Conservation (phyloP, 2,329 filamentous ascomycete genomes). For the Fusarium palustre region DNA sequence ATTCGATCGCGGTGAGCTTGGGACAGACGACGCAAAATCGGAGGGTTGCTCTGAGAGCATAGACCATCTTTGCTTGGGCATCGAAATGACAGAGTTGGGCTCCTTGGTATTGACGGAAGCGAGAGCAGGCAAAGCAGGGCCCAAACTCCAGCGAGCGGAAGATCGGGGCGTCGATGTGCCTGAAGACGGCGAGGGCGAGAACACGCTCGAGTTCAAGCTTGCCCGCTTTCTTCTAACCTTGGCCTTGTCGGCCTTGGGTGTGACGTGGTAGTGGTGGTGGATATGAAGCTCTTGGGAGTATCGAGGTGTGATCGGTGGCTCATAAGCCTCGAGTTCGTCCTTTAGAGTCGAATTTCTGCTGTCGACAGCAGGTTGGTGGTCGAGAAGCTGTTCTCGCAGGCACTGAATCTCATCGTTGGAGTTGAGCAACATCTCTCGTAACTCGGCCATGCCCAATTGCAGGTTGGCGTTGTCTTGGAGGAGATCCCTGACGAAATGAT, state of each 20-base stretch:
- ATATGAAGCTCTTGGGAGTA: slow-evolving; percentile 84
- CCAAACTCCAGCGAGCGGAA: slow-evolving; percentile 54
- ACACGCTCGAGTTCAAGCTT: slow-evolving; percentile 69
- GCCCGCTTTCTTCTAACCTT: slow-evolving; percentile 80
- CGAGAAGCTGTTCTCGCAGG: slow-evolving; percentile 82
- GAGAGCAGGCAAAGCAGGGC: slow-evolving; percentile 54
- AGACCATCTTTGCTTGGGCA: slow-evolving; percentile 71
- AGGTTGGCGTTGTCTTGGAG: slow-evolving; percentile 94
- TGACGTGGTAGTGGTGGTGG: slow-evolving; percentile 91
- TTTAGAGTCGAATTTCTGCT: slow-evolving; percentile 68
- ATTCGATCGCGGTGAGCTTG: slow-evolving; percentile 83
- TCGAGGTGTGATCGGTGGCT: slow-evolving; percentile 46
- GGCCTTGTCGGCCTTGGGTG: slow-evolving; percentile 69
- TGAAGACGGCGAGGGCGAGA: slow-evolving; percentile 65
- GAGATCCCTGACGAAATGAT: slow-evolving; percentile 95
- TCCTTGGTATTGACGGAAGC: slow-evolving; percentile 60
- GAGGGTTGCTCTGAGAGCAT: slow-evolving; percentile 61
- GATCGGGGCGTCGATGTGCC: slow-evolving; percentile 57
- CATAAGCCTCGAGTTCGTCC: slow-evolving; percentile 74
- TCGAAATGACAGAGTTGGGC: slow-evolving; percentile 62
- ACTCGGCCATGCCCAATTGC: slow-evolving; percentile 89
- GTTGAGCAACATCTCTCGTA: slow-evolving; percentile 88
- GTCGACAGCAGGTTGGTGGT: slow-evolving; percentile 75
- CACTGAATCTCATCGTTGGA: slow-evolving; percentile 95
- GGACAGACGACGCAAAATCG: slow-evolving; percentile 79